Base-by-base conservation (phyloP, 2,329 filamentous ascomycete genomes). In the Trichothecium sympodiale region DNA sequence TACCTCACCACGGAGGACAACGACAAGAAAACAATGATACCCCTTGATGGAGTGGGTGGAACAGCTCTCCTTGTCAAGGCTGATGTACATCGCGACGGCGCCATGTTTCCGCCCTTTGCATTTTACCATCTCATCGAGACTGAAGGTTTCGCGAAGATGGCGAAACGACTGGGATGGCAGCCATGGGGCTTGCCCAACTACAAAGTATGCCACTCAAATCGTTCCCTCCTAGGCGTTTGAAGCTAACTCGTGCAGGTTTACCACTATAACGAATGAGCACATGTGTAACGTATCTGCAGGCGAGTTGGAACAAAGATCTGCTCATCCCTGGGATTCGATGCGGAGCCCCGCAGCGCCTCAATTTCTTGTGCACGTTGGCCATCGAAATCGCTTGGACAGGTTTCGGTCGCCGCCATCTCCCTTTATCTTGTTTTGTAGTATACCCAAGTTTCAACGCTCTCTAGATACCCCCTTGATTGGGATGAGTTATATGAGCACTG, bases 101-200 rank as follows among this genome's bases (percentile, higher is more conserved):
- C 91, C 55, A 98, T 96, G 89, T 98, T 98, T 63, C 91, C 91
- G 14, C 76, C 91, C 0, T 98, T 98, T 55, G 63, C 89, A 3
- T 98, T 98, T 54, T 96, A 95, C 55, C 83, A 98, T 59, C 69
- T 98, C 41, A 93, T 98, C 41, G 91, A 98, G 67, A 96, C 91
- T 0, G 91, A 98, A 54, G 91, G 91, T 0, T 98, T 98, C 52
- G 88, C 91, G 14, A 94, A 89, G 63, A 98, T 98, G 91, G 88
- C 88, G 10, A 81, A 76, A 56, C 70, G 91, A 45, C 59, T 98
- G 52, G 87, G 87, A 33, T 95, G 87, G 79, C 71, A 80, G 42
- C 74, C 83, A 39, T 86, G 72, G 47, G 91, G 91, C n/a, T 64
- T 96, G 52, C 91, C 91, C 29, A 94, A 96, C 63, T 98, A 98